Evolutionary conservation across 352 stramenopile species (phyloP).

Genomic region (Pythium angustatum): DNA sequence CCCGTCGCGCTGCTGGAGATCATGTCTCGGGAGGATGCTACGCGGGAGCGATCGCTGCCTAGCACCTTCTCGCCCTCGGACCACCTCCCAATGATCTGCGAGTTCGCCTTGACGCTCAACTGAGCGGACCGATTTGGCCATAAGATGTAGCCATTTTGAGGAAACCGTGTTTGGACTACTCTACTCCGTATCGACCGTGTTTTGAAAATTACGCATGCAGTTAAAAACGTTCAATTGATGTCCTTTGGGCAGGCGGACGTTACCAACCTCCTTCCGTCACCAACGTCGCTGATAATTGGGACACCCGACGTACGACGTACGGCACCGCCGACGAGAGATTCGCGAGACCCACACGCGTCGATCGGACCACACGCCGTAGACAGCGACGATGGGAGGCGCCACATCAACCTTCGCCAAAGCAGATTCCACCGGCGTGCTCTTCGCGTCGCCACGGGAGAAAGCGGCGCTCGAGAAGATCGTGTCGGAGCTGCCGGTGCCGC

Average conservation of each 20-base stretch:
- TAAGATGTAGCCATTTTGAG: constrained; percentile 10
- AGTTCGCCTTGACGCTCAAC: constrained; percentile 41
- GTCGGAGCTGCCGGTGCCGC: constrained; percentile 43
- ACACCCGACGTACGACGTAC: background rate
- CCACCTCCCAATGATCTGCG: constrained; percentile 70
- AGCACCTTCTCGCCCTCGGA: constrained; percentile 73
- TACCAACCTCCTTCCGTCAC: constrained; percentile 13
- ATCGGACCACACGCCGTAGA: background rate
- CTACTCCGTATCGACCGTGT: background rate
- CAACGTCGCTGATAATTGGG: constrained; percentile 3
- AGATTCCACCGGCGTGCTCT: constrained; percentile 32
- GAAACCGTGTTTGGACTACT: background rate
- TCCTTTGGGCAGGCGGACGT: background rate
- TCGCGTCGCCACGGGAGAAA: constrained; percentile 52
- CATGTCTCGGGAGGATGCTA: constrained; percentile 64
- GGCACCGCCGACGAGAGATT: constrained; percentile 14
- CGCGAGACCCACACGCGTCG: background rate
- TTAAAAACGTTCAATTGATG: constrained; percentile 24
- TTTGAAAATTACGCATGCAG: constrained; percentile 8
- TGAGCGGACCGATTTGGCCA: background rate
- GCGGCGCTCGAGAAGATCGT: constrained; percentile 76
- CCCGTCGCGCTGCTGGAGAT: constrained; percentile 67
- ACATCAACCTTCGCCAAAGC: constrained; percentile 37
- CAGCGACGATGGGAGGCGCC: constrained; percentile 42
- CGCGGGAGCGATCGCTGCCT: constrained; percentile 57